phyloP scores from a whole-genome alignment of 2,329 filamentous ascomycete species.

The Biscogniauxia marginata region DNA sequence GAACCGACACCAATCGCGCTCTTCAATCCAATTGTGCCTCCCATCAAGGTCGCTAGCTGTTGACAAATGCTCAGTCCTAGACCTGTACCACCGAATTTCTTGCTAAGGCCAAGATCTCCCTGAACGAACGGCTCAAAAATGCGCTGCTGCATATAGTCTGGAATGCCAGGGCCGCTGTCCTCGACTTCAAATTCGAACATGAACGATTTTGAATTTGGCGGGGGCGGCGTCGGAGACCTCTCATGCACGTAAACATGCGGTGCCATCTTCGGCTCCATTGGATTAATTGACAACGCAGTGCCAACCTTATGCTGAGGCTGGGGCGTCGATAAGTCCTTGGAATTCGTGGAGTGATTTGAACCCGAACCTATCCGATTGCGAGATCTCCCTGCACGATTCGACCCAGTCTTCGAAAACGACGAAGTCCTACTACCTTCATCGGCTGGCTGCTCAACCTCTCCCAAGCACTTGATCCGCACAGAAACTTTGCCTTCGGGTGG shows the following conservation, averaged over 20 bases:
- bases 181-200: slow-evolving; percentile 85
- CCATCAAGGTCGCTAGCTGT: slow-evolving; percentile 81
- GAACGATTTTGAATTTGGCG: slow-evolving; percentile 61
- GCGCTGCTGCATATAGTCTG: slow-evolving; percentile 70
- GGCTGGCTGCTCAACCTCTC: slow-evolving; percentile 50
- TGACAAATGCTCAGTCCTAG: slow-evolving; percentile 86
- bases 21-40: slow-evolving; percentile 68
- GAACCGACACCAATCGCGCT: slow-evolving; percentile 74
- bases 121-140: slow-evolving; percentile 96
- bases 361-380: slow-evolving; percentile 48
- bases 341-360: slow-evolving; percentile 51
- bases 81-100: slow-evolving; percentile 86
- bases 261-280: slow-evolving; percentile 54
- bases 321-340: slow-evolving; percentile 37
- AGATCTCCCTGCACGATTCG: slow-evolving; percentile 39
- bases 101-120: slow-evolving; percentile 84
- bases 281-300: slow-evolving; percentile 62
- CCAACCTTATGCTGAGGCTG: slow-evolving; percentile 37
- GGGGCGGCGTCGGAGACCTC: slow-evolving; percentile 59
- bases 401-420: slow-evolving; percentile 48
- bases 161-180: slow-evolving; percentile 85
- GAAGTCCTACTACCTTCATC: slow-evolving; percentile 51
- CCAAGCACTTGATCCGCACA: slow-evolving; percentile 71
- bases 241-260: slow-evolving; percentile 51
- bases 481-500: slow-evolving; percentile 72